These are phyloP conservation scores for Ceratocystis albifundus DNA, from an alignment of 2,329 filamentous ascomycete genomes.

Conservation along the genomic window DNA sequence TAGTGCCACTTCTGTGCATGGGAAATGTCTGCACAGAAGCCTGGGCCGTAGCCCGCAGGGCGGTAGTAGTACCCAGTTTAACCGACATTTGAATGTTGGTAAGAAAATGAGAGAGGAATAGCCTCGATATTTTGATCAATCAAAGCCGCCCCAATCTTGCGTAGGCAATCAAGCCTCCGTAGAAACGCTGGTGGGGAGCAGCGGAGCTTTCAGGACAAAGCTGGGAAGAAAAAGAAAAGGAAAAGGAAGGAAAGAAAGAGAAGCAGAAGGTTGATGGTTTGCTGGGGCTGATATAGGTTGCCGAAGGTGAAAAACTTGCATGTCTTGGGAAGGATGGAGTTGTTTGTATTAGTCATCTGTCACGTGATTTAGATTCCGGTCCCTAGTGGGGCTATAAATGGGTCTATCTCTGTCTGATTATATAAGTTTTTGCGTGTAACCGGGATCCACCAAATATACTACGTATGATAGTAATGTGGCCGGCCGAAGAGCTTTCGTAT, in stretches of 20 bases:
- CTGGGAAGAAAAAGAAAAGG: constrained; percentile 18
- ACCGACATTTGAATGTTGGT: not conserved
- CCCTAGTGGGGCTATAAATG: too few relatives aligned
- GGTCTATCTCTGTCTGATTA: not conserved
- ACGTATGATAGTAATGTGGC: not conserved
- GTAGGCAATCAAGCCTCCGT: not conserved
- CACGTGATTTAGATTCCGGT: not conserved
- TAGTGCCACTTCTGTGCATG: not conserved
- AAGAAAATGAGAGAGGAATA: not conserved
- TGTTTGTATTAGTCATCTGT: constrained; percentile 10
- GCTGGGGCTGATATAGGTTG: constrained; percentile 14
- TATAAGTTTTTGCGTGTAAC: not conserved
- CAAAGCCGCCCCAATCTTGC: too few relatives aligned
- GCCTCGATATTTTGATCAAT: not conserved
- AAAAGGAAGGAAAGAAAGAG: not conserved
- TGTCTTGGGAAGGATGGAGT: constrained; percentile 18
- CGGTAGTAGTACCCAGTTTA: not conserved
- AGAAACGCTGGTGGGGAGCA: constrained; percentile 13
- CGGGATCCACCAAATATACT: not conserved
- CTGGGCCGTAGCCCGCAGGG: not conserved
- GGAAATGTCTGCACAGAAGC: not conserved
- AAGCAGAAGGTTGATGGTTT: not conserved
- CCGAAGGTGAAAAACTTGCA: constrained; percentile 19
- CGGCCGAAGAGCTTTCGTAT: too few relatives aligned
- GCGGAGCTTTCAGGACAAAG: constrained; percentile 25